phyloP scores from a whole-genome alignment of 306 rosid genomes.

The Inga leiocalycina region DNA sequence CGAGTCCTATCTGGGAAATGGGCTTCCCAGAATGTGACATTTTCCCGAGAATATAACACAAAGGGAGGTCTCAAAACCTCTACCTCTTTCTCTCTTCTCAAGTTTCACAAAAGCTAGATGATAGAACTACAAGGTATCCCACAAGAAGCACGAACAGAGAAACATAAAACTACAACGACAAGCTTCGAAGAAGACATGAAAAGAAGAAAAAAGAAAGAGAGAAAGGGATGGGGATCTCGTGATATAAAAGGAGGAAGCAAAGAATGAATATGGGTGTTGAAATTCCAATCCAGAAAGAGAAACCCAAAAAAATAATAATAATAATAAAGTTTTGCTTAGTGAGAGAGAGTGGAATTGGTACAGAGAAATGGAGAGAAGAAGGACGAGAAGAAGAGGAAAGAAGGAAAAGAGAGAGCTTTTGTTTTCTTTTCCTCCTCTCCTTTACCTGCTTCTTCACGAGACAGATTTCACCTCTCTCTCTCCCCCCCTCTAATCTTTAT shows the following conservation, averaged over 20 bases:
- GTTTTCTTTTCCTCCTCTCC: slow-evolving; percentile 2
- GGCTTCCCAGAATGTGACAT: slow-evolving; percentile 76
- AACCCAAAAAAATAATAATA: not conserved
- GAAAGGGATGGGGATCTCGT: slow-evolving; percentile 69
- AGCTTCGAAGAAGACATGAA: slow-evolving; percentile 39
- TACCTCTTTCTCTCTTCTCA: not conserved
- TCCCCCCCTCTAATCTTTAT: not conserved
- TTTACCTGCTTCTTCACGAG: slow-evolving; percentile 24
- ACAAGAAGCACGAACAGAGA: not conserved
- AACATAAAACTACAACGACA: slow-evolving; percentile 18
- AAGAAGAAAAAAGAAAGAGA: slow-evolving; percentile 27
- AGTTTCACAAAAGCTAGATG: slow-evolving; percentile 44
- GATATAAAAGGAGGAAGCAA: slow-evolving; percentile 67
- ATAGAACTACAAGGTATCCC: slow-evolving; percentile 9
- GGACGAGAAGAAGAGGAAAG: not conserved
- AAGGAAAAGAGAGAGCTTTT: slow-evolving; percentile 7
- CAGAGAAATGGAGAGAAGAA: not conserved
- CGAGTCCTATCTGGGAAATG: slow-evolving; percentile 47
- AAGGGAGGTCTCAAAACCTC: slow-evolving; percentile 7
- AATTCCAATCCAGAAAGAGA: slow-evolving; percentile 22
- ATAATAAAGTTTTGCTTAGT: not conserved
- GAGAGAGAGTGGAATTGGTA: slow-evolving; percentile 27
- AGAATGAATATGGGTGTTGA: slow-evolving; percentile 62
- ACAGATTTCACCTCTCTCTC: slow-evolving; percentile 24
- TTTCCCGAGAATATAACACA: slow-evolving; percentile 29